Conservation (phyloP, 78 protist genomes). For the Dictyostelium purpureum region DNA sequence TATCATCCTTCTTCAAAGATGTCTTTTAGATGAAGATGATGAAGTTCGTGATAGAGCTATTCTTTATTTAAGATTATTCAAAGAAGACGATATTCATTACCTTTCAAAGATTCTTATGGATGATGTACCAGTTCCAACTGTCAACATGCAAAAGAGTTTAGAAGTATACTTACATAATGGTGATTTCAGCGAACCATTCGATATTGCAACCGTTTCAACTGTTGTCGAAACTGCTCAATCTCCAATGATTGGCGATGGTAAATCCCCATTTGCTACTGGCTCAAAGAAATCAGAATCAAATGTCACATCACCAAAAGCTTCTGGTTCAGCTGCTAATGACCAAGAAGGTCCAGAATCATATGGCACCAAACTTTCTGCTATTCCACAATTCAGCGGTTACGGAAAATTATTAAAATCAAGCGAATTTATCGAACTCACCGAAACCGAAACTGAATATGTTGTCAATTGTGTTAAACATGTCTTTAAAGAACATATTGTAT, state of each 20-base stretch:
- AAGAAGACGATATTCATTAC: background rate
- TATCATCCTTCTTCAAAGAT: conserved; percentile 78
- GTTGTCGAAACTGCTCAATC: conserved; percentile 18
- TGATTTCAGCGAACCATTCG: conserved; percentile 48
- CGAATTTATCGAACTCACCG: conserved; percentile 89
- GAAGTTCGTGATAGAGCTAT: conserved; percentile 97
- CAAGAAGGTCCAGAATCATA: conserved; percentile 42
- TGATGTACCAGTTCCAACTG: conserved; percentile 48
- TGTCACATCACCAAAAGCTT: background rate
- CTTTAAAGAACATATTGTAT: conserved; percentile 85
- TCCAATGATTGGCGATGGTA: conserved; percentile 14
- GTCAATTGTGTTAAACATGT: conserved; percentile 93
- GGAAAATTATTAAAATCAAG: conserved; percentile 83
- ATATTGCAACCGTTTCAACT: conserved; percentile 34
- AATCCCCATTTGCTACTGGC: conserved; percentile 8
- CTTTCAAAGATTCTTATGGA: conserved; percentile 6
- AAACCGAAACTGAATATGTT: conserved; percentile 95
- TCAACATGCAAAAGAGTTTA: conserved; percentile 33
- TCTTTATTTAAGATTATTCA: conserved; percentile 66
- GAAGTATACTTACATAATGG: conserved; percentile 15
- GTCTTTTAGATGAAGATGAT: conserved; percentile 93
- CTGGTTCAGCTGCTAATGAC: background rate
- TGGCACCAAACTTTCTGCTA: conserved; percentile 20
- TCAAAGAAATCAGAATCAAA: background rate
- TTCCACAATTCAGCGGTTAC: conserved; percentile 88